phyloP scores from a whole-genome alignment of 2,329 filamentous ascomycete genomes.

The Sclerotinia trifoliorum region DNA sequence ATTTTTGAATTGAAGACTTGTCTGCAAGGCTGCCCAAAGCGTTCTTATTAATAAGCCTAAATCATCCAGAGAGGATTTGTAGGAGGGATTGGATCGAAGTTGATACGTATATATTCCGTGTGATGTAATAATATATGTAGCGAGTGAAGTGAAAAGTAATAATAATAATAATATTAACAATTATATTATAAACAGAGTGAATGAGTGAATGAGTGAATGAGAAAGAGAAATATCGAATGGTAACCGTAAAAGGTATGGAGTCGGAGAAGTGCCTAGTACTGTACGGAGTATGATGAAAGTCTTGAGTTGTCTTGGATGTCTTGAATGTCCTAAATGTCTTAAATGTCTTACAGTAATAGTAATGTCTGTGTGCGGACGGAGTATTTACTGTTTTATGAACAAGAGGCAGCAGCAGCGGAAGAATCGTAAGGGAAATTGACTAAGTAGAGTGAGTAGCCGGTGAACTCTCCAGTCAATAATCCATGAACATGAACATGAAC shows the following conservation, averaged over 20 bases:
- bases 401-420: background rate
- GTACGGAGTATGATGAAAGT: background rate
- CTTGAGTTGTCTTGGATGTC: no score
- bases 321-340: background rate
- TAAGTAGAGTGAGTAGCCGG: no score
- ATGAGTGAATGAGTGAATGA: background rate
- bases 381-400: background rate
- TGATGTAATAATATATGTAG: background rate
- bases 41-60: slow-evolving; percentile 12
- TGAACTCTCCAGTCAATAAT: no score
- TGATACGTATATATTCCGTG: background rate
- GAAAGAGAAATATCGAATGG: background rate
- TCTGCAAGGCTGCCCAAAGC: slow-evolving; percentile 18
- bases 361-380: background rate
- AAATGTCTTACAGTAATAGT: slow-evolving; percentile 2
- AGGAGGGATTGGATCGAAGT: background rate
- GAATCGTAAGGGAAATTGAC: background rate
- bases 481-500: background rate
- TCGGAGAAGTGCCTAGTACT: background rate
- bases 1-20: background rate
- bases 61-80: background rate
- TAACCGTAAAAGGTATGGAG: background rate
- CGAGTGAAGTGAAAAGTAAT: background rate
- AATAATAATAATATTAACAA: background rate
- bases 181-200: no score